A percentile compares a stretch with the other conserved stretches of the same genome.
Conservation (phyloP, 495 filamentous ascomycete genomes). For the Aspergillus ellipticus region DNA sequence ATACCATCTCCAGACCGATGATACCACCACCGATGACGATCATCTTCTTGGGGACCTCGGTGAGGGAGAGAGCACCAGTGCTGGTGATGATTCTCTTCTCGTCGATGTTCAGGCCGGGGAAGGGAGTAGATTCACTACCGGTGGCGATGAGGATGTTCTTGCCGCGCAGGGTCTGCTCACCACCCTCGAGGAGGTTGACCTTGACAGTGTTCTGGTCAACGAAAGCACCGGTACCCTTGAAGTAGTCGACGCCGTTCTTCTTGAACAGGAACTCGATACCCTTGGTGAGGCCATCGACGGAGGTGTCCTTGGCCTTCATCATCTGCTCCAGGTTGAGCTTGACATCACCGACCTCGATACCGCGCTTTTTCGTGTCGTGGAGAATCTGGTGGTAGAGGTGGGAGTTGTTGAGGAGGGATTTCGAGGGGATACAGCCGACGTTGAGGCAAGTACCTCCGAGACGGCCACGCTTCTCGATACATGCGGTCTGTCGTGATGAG, state of each 20-base stretch:
- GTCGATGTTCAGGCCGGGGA: conserved; percentile 92
- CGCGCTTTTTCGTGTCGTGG: conserved; percentile 94
- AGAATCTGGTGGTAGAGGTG: conserved; percentile 97
- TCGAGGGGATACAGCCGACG: conserved; percentile 98
- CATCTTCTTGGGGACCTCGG: conserved; percentile 95
- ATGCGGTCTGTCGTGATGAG: conserved; percentile 64
- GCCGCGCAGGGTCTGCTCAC: conserved; percentile 74
- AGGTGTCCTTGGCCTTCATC: conserved; percentile 97
- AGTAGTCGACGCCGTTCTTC: conserved; percentile 97
- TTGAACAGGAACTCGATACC: conserved; percentile 97
- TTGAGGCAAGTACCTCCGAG: conserved; percentile 98
- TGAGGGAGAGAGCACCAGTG: conserved; percentile 86
- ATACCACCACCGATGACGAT: conserved; percentile 97
- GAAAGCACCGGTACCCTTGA: conserved; percentile 88
- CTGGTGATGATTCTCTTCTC: conserved; percentile 96
- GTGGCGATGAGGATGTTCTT: conserved; percentile 99
- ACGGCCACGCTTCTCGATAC: conserved; percentile 95
- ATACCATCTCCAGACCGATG: conserved; percentile 95
- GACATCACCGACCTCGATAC: conserved; percentile 94
- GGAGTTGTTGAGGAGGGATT: conserved; percentile 99
- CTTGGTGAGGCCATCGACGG: conserved; percentile 87
- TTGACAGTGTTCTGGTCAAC: conserved; percentile 86
- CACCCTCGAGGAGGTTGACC: conserved; percentile 84
- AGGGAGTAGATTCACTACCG: conserved; percentile 89
- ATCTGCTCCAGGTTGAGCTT: conserved; percentile 91